Base-by-base conservation (phyloP, 129 eudicot species). In the Flaveria trinervia region DNA sequence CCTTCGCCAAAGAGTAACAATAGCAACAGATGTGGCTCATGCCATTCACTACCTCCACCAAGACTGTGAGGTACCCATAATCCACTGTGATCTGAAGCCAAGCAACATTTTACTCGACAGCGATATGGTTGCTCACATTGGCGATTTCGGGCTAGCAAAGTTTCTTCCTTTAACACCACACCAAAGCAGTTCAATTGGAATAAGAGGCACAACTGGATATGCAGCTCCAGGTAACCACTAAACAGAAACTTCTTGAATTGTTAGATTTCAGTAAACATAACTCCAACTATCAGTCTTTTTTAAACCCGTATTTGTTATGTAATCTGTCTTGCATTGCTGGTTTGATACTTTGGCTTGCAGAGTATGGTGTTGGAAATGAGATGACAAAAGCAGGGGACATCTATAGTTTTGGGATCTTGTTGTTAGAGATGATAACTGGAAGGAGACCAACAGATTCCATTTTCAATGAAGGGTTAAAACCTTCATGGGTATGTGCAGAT, bases 131-230 rank as follows among this genome's bases (percentile, higher is more conserved):
- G 80, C 83, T 50, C 75, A 74, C 46, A 45, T 83, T 26, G 83
- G 86, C 12, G 82, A 82, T 54, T 82, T 82, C 0, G 85, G 85
- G 79, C 74, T 82, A 1, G 85, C 85, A 62, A 82, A 82, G 79
- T 65, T 82, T 33, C 75, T 77, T 66, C 79, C 82, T 17, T 46
- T 74, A 13, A 80, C 46, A 20, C 80, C 84, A 73, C 75, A 80
- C 46, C 46, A 64, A 76, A 80, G 85, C 56, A 86, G 84, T 43
- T 78, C 85, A 20, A 20, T 55, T 64, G 90, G 85, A 77, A 22
- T 86, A 44, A 80, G 85, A 74, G 90, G 90, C 52, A 86, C 83
- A 9, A 8, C 81, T 45, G 89, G 85, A 26, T 82, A 82, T 72
- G 82, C 78, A 26, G 77, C 90, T 52, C 90, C 90, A 81, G 87